These are phyloP conservation scores for Agarophyton chilense DNA, from an alignment of 23 red algal genomes.

Conservation along the genomic window DNA sequence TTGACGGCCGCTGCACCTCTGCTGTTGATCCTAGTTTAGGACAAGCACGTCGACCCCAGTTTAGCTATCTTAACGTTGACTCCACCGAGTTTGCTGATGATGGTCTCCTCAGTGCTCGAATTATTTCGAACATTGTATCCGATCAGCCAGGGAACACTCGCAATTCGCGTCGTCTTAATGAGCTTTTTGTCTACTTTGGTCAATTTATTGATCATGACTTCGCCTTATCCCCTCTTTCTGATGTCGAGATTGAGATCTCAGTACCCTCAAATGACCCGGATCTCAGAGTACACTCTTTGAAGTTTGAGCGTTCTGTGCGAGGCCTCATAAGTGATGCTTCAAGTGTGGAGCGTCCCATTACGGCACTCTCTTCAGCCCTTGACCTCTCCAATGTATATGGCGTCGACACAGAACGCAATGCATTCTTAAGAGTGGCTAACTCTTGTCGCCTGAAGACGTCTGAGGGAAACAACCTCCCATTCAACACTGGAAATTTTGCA, in stretches of 20 bases:
- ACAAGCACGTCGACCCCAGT: conserved; percentile 16
- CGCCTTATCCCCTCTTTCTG: conserved; percentile 27
- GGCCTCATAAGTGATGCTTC: background rate
- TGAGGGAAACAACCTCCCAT: conserved; percentile 19
- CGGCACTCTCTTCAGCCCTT: conserved; percentile 34
- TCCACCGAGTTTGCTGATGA: background rate
- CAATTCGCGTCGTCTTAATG: conserved; percentile 29
- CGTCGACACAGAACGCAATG: conserved; percentile 3
- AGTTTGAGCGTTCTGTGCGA: conserved; percentile 28
- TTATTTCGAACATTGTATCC: conserved; percentile 63
- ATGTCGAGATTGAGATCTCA: conserved; percentile 10
- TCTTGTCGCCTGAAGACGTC: conserved; percentile 40
- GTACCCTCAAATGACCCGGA: conserved; percentile 9
- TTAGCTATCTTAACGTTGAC: conserved; percentile 16
- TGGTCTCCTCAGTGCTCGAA: background rate
- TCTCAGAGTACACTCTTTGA: background rate
- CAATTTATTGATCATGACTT: conserved; percentile 79
- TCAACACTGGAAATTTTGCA: conserved; percentile 31
- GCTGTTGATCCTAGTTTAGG: conserved; percentile 10
- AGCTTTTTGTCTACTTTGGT: conserved; percentile 61
- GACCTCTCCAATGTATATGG: conserved; percentile 65
- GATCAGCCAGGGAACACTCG: conserved; percentile 22
- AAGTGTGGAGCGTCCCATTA: conserved; percentile 38
- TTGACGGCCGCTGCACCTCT: conserved; percentile 6
- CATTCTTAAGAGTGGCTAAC: background rate